phyloP scores from a whole-genome alignment of 345 rosid species.

The Sapria himalayana region DNA sequence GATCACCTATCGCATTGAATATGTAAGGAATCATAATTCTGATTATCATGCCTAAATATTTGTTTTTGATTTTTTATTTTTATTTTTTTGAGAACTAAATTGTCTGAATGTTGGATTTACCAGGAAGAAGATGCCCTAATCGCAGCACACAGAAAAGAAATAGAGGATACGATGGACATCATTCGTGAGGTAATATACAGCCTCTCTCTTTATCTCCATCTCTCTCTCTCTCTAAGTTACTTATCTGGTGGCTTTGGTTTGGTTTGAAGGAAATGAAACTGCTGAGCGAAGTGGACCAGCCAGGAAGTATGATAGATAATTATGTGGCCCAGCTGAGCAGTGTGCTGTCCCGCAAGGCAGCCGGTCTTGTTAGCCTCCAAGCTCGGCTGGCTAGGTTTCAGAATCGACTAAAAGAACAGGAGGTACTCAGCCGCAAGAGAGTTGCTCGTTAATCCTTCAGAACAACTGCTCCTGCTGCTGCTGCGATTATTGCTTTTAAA shows the following conservation, averaged over 20 bases:
- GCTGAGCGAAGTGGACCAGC: conserved; percentile 78
- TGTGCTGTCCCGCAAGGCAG: conserved; percentile 94
- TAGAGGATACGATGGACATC: conserved; percentile 97
- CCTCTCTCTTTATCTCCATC: neutral
- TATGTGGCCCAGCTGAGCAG: conserved; percentile 76
- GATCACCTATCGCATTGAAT: too few relatives aligned
- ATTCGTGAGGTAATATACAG: conserved; percentile 65
- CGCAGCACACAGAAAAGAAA: conserved; percentile 89
- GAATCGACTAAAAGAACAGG: conserved; percentile 85
- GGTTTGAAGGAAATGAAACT: conserved; percentile 70
- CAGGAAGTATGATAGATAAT: conserved; percentile 88
- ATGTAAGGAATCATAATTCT: too few relatives aligned
- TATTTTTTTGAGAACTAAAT: conserved; percentile 1
- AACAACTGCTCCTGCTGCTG: too few relatives aligned
- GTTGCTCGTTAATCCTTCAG: conserved; percentile 38
- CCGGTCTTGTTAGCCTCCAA: conserved; percentile 72
- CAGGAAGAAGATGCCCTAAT: conserved; percentile 93
- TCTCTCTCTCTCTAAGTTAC: neutral
- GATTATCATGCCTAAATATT: too few relatives aligned
- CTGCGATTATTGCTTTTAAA: too few relatives aligned
- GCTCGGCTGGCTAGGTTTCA: conserved; percentile 95
- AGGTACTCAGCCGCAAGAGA: conserved; percentile 77
- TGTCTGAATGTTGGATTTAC: too few relatives aligned
- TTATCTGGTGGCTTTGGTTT: neutral
- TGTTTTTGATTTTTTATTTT: conserved; percentile 5